Conservation (phyloP, 306 rosid species). For the Quercus aquifolioides region DNA sequence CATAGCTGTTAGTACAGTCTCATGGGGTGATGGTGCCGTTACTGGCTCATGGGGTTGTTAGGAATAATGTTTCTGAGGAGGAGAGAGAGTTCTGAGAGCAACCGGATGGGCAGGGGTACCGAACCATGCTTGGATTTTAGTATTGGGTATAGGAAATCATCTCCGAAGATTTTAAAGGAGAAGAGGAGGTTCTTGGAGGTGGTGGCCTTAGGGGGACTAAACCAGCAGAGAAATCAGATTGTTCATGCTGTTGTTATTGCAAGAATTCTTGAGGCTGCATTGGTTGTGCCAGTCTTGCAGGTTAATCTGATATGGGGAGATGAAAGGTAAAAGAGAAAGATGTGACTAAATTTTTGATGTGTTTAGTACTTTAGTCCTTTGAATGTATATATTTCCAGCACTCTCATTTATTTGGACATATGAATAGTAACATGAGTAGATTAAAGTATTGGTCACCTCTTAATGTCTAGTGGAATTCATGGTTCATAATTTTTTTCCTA, state of each 20-base stretch:
- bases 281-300: constrained; percentile 53
- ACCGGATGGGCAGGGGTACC: too few relatives aligned
- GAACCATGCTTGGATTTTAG: background rate
- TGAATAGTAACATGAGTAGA: too few relatives aligned
- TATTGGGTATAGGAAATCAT: constrained; percentile 38
- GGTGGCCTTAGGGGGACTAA: constrained; percentile 55
- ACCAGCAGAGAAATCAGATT: constrained; percentile 63
- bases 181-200: constrained; percentile 46
- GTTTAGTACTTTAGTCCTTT: background rate
- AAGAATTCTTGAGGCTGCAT: constrained; percentile 47
- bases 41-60: too few relatives aligned
- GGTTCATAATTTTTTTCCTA: too few relatives aligned
- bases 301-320: constrained; percentile 60
- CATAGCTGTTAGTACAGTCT: constrained; percentile 70
- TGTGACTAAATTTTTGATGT: background rate
- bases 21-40: too few relatives aligned
- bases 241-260: constrained; percentile 61
- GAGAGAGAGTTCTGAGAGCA: too few relatives aligned
- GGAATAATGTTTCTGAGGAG: too few relatives aligned
- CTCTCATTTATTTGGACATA: background rate
- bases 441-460: too few relatives aligned
- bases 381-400: background rate
- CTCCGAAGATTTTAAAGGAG: constrained; percentile 32
- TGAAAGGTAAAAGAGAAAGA: constrained; percentile 31
- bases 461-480: too few relatives aligned